These are phyloP conservation scores for Ustilago trichophora DNA, from an alignment of 1,284 basidiomycete genomes.

Conservation along the genomic window DNA sequence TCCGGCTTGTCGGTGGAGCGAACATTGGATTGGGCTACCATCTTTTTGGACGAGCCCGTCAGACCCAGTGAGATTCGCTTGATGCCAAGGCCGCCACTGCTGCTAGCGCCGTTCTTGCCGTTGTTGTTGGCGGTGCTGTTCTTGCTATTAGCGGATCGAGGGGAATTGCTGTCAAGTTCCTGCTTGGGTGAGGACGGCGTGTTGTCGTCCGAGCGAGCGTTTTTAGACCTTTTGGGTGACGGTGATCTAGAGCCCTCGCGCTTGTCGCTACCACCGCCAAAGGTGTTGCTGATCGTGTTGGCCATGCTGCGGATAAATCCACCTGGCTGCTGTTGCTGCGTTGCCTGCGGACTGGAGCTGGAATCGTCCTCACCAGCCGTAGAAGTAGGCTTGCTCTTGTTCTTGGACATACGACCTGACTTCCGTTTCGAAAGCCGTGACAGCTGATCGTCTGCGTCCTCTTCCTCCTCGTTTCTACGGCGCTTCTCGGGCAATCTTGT, in stretches of 20 bases:
- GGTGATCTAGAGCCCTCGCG: conserved; percentile 28
- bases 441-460: conserved; percentile 39
- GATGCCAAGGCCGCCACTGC: conserved; percentile 27
- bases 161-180: conserved; percentile 6
- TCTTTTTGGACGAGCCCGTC: conserved; percentile 39
- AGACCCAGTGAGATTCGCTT: conserved; percentile 48
- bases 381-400: conserved; percentile 14
- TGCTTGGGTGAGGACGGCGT: conserved; percentile 12
- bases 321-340: conserved; percentile 12
- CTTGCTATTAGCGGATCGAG: conserved; percentile 3
- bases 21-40: conserved; percentile 41
- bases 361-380: conserved; percentile 7
- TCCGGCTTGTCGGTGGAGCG: conserved; percentile 34
- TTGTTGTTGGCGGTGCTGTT: conserved; percentile 6
- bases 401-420: conserved; percentile 23
- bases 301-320: conserved; percentile 45
- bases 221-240: conserved; percentile 25
- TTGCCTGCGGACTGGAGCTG: conserved; percentile 3
- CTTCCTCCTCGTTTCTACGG: conserved; percentile 40
- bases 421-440: conserved; percentile 48
- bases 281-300: conserved; percentile 41
- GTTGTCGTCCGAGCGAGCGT: conserved; percentile 6
- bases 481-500: conserved; percentile 73
- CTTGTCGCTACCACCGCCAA: conserved; percentile 17
- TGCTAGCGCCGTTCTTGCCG: conserved; percentile 14